Base-by-base conservation (phyloP, 306 rosid genomes). In the Cucumis cinereus region DNA sequence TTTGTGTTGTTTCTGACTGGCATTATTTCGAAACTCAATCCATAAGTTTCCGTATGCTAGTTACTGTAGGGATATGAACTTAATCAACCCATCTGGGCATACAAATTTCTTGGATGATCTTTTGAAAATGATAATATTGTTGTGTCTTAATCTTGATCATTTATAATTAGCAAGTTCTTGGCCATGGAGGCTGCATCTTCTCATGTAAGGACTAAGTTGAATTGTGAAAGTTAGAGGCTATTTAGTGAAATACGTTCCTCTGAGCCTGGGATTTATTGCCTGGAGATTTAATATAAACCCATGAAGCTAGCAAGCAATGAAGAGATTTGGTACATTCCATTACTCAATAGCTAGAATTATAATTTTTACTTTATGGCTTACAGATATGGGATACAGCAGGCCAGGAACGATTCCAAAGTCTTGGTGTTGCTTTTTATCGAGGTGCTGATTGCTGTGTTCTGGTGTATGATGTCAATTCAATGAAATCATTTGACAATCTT, bases 381-480 rank as follows among this genome's bases (percentile, higher is more conserved):
- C 77, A 95, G 99, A 95, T 95, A 74, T 95, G 99, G 99, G 99
- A 95, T 87, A 95, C 99, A 30, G 99, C 99, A 81, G 99, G 99
- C 76, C 99, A 95, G 85, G 99, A 95, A 81, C 88, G 99, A 80
- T 95, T 95, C 77, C 99, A 95, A 83, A 95, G 98, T 86, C 93
- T 95, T 20, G 99, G 99, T 66, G 99, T 95, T 83, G 99, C 99
- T 83, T 95, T 95, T 83, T 95, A 95, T 61, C 90, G 99, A 69
- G 99, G 99, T 74, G 99, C 99, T 76, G 99, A 95, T 89, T 95
- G 99, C 82, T 95, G 98, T 78, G 99, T 95, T 80, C 98, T 95
- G 71, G 99, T 95, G 64, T 95, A 95, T 79, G 99, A 95, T 82
- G 99, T 95, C 72, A 95, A 92, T 86, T 90, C 97, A 23, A 87